Base-by-base conservation (phyloP, 1,284 basidiomycete genomes). In the Fomitopsis betulina region DNA sequence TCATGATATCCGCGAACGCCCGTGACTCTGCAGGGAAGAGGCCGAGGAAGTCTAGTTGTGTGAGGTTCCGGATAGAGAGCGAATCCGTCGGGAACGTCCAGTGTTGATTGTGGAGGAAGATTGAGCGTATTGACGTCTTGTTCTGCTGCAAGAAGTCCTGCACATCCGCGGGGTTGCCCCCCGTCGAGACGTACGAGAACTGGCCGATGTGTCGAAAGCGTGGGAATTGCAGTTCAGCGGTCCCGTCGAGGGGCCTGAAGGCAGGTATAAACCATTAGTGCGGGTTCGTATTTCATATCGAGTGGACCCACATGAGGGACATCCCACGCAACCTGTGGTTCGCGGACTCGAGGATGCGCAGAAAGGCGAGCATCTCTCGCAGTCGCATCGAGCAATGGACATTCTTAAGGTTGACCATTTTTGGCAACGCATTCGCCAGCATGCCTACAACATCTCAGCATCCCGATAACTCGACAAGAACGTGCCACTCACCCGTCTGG, bases 361-460 rank as follows among this genome's bases (percentile, higher is more conserved):
- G 69, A 40, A 87, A 74, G 2, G 79, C 74, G 7, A 74, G 66
- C 57, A 87, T 78, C 42, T 82, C 76, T 25, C 85, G 81, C 43
- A 75, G 79, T 2, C 78, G 75, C 33, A 85, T 84, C n/a, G 79
- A 78, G 38, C 85, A 82, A 65, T 85, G 81, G 5, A 86, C 78
- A 58, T 82, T 82, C 40, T 78, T 76, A 35, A 89, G 72, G 63
- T 82, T 85, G 53, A 70, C 69, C 32, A 89, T 68, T 64, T 83
- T 86, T 17, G 85, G 84, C 15, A 89, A 72, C 1, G 85, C 84
- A 51, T 88, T 89, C 23, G 82, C 77, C 43, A 89, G 72, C 81
- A 89, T 87, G 32, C 83, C 86, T 87, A 40, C 19, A 6, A 12
- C 15, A 25, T 21, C 25, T 47, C 15, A 47, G 45, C 17, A 10